Evolutionary conservation across 148 eudicot genomes (phyloP), one percentile per base, ranked within the genome.

Genomic region (Dysphania ambrosioides): DNA sequence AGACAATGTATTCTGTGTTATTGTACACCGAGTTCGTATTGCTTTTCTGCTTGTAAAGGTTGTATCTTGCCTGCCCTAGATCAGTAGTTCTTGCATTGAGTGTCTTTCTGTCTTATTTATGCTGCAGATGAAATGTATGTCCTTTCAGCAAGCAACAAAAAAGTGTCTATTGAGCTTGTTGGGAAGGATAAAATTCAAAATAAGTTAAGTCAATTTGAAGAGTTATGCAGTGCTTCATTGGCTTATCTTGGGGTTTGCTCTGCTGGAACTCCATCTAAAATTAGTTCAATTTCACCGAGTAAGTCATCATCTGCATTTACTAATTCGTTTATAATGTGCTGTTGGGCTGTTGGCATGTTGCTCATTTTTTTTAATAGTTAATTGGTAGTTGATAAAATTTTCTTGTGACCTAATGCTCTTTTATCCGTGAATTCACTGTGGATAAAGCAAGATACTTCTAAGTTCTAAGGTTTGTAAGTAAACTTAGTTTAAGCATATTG

Each of bases 121-220:
- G 71, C 62, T 71, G 71, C 96, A 95, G 98, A 95, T 84, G 99
- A 95, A 82, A 95, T 95, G 99, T 95, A 92, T 80, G 97, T 95
- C 67, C 86, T 90, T 76, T 92, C 99, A 73, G 89, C 96, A 30
- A 86, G 82, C 64, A 88, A 90, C 72, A 86, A 81, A 74, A 83
- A 79, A 65, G 96, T 95, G 63, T 84, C 96, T 51, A 87, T 95
- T 75, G 81, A 95, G 82, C 86, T 95, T 70, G 81, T 92, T 64
- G 99, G 99, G 70, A 87, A 86, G 76, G 93, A 92, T 27, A 87
- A 90, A 86, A 86, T 92, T 79, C 91, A 90, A 82, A 87, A 87
- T 76, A 90, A 85, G 83, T 62, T 92, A 38, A 92, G 90, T 62
- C 86, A 80, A 63, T 86, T 90, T 77, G 94, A 92, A 73, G 92